Evolutionary conservation across 306 rosid species (phyloP), one percentile per base, ranked within the genome.

Genomic region (Lagenaria siceraria): DNA sequence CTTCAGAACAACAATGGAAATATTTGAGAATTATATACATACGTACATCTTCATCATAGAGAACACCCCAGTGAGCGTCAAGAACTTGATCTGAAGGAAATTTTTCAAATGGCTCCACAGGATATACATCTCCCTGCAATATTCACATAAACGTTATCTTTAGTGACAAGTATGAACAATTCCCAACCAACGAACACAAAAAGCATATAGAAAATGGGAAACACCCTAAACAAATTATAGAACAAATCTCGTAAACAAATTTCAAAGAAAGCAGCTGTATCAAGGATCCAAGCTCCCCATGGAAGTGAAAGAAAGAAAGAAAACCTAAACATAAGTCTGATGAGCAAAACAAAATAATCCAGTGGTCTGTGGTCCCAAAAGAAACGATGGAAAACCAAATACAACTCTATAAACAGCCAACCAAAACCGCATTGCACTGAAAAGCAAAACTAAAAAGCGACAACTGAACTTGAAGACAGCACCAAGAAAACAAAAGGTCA

Each of bases 1-100:
- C 11, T 18, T 46, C 19, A 36, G 22, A 56, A 63, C 38, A n/a
- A 73, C 22, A 51, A 76, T 25, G 11, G 35, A 77, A 59, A 52
- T 54, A 76, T 69, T 25, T 62, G 51, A 35, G 31, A 53, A 21
- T 61, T n/a, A 55, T 51, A 65, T 42, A 76, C 88, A 75, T 83
- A 87, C 91, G 70, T 82, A 88, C 91, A 84, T 86, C 89, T 62
- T 86, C 89, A 82, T 85, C 86, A 36, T 82, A 81, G 65, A 88
- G 86, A 80, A 85, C 86, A 60, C 91, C 91, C 91, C 91, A 88
- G 49, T 88, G 87, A 76, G 91, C 87, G 63, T 88, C 89, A 63
- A 88, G 91, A 78, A 88, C 86, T 84, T 80, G 80, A 77, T 77
- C 76, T 73, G 74, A 38, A 22, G 29, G 33, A 43, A 80, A 80